Base-by-base conservation (phyloP, 257 asterid species). In the Nicotiana knightiana region DNA sequence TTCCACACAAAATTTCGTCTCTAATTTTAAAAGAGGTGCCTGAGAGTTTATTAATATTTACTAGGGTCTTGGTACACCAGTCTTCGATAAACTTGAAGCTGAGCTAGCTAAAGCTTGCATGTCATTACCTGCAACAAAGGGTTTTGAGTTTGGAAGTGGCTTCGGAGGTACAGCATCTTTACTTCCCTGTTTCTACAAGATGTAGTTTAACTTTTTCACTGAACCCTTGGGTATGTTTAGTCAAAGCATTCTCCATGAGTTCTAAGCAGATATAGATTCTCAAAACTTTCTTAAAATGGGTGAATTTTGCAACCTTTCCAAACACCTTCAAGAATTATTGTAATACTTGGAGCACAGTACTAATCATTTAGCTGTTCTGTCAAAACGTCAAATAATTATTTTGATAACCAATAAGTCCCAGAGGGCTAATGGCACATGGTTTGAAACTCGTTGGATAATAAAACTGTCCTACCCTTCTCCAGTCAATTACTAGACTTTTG, bases 81-180 rank as follows among this genome's bases (percentile, higher is more conserved):
- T 96, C 53, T 96, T 96, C 71, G 99, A 94, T 90, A 96, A 96
- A 89, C 97, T 96, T 61, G 99, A 93, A 88, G 99, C 99, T 28
- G 97, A 94, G 92, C 89, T 96, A 87, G 98, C 97, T 35, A 96
- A 94, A 90, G 98, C 97, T 75, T 89, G 82, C 85, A 81, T 96
- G 96, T 96, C 99, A 80, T 85, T 94, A 84, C 99, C 99, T 63
- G 99, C 99, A 46, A 94, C 99, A 24, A 96, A 93, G 90, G 99
- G 98, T 37, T 96, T 96, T 83, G 99, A 94, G 94, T 89, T 93
- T 65, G 99, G 98, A 84, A 94, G 99, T 88, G 99, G 99, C 61
- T 94, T 96, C 81, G 89, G 93, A 85, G 99, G 99, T 94, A 84
- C 39, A 37, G 55, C 83, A 77, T 32, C 79, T 71, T 76, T 35